A percentile compares a stretch with the other conserved stretches of the same genome.
These are phyloP conservation scores for Diaporthe sp. DNA, from an alignment of 2,329 filamentous ascomycete species.

Conservation along the genomic window DNA sequence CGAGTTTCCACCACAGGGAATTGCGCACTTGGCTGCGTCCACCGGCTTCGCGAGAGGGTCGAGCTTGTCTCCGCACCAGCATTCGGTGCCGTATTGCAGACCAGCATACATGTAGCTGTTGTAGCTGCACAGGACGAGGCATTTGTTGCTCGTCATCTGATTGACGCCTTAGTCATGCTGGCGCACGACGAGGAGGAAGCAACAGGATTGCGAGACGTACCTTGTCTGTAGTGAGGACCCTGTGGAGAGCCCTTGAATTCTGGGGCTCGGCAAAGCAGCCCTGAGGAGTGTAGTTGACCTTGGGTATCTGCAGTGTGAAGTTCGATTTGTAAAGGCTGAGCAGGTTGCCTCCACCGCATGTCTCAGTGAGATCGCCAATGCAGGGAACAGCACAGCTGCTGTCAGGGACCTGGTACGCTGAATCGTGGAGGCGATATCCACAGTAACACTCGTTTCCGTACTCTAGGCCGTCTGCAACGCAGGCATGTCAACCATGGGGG, in stretches of 20 bases:
- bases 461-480: constrained; percentile 45
- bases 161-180: neutral
- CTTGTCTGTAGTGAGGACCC: constrained; percentile 13
- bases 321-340: constrained; percentile 24
- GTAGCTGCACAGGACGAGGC: constrained; percentile 26
- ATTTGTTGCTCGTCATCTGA: constrained; percentile 33
- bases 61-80: constrained; percentile 46
- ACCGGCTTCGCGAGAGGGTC: constrained; percentile 27
- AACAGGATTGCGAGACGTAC: neutral
- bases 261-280: constrained; percentile 25
- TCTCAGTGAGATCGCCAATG: constrained; percentile 43
- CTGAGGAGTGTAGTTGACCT: constrained; percentile 1
- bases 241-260: constrained; percentile 11
- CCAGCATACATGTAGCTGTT: constrained; percentile 38
- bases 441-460: constrained; percentile 55
- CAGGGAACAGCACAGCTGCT: constrained; percentile 46
- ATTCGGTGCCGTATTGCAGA: constrained; percentile 43
- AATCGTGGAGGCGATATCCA: constrained; percentile 42
- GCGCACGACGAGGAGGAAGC: too few relatives aligned
- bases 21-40: constrained; percentile 45
- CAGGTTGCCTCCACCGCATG: constrained; percentile 45
- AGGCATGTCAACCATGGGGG: neutral
- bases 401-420: constrained; percentile 40
- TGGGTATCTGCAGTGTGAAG: constrained; percentile 23
- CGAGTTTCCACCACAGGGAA: constrained; percentile 47